These are phyloP conservation scores for Trichoderma asperelloides DNA, from an alignment of 495 filamentous ascomycete species.

Conservation along the genomic window DNA sequence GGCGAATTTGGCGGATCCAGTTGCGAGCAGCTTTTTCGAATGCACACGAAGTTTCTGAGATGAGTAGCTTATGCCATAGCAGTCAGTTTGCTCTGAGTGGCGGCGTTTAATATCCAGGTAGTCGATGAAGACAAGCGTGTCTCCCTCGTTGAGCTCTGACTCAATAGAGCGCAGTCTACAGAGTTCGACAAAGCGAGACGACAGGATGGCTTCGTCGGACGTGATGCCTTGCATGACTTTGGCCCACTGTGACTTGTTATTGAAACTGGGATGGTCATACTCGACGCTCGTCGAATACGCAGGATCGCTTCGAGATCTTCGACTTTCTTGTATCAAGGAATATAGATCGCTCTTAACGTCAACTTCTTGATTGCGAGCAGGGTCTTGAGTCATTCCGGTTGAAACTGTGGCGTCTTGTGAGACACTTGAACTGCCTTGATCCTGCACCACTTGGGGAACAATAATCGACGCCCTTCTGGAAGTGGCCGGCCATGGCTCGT, in stretches of 20 bases:
- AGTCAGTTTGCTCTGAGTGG: background rate
- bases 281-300: background rate
- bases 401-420: background rate
- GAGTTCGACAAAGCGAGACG: conserved; percentile 1
- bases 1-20: conserved; percentile 7
- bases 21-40: conserved; percentile 8
- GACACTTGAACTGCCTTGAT: background rate
- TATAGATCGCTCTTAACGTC: background rate
- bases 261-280: background rate
- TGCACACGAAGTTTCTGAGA: conserved; percentile 1
- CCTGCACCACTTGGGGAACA: background rate
- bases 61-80: background rate
- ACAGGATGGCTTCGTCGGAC: background rate
- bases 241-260: background rate
- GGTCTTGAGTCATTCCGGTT: background rate
- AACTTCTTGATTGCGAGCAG: background rate
- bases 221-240: background rate
- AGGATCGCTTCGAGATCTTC: background rate
- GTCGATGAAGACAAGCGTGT: conserved; percentile 11
- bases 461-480: background rate
- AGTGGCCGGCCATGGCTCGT: background rate
- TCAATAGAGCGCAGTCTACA: background rate
- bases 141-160: conserved; percentile 6
- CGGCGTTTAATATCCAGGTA: background rate
- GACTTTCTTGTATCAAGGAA: background rate